These are phyloP conservation scores for Sphaerulina populicola DNA, from an alignment of 2,329 filamentous ascomycete species.

Conservation along the genomic window DNA sequence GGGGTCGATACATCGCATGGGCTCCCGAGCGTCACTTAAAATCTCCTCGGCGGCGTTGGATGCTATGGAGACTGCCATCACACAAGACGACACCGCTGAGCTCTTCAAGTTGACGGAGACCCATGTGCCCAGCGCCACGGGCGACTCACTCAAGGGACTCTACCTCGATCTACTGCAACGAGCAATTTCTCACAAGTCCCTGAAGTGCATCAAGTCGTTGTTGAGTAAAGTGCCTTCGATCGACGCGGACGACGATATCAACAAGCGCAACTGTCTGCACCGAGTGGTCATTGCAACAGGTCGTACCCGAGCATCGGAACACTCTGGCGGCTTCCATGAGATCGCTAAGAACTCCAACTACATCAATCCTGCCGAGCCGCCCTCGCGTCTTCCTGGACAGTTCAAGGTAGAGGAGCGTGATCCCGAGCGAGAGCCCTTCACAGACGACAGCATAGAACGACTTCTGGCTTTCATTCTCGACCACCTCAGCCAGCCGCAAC, in stretches of 20 bases:
- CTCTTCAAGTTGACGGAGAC: conserved; percentile 42
- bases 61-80: conserved; percentile 61
- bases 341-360: conserved; percentile 57
- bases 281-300: conserved; percentile 87
- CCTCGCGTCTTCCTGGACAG: conserved; percentile 52
- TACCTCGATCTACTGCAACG: conserved; percentile 73
- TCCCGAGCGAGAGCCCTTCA: conserved; percentile 48
- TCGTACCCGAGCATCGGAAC: conserved; percentile 54
- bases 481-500: conserved; percentile 58
- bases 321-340: conserved; percentile 23
- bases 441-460: conserved; percentile 67
- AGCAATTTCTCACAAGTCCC: conserved; percentile 62
- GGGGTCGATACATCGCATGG: conserved; percentile 65
- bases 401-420: conserved; percentile 60
- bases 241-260: conserved; percentile 84
- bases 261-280: conserved; percentile 87
- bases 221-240: conserved; percentile 61
- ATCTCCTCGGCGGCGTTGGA: conserved; percentile 62
- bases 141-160: conserved; percentile 52
- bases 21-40: conserved; percentile 65
- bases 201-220: conserved; percentile 61
- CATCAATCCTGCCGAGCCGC: conserved; percentile 68
- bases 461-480: conserved; percentile 59
- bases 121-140: conserved; percentile 32
- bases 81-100: conserved; percentile 54